A percentile compares a stretch with the other conserved stretches of the same genome.
These are phyloP conservation scores for Dorcoceras hygrometricum DNA, from an alignment of 257 asterid genomes.

Conservation along the genomic window DNA sequence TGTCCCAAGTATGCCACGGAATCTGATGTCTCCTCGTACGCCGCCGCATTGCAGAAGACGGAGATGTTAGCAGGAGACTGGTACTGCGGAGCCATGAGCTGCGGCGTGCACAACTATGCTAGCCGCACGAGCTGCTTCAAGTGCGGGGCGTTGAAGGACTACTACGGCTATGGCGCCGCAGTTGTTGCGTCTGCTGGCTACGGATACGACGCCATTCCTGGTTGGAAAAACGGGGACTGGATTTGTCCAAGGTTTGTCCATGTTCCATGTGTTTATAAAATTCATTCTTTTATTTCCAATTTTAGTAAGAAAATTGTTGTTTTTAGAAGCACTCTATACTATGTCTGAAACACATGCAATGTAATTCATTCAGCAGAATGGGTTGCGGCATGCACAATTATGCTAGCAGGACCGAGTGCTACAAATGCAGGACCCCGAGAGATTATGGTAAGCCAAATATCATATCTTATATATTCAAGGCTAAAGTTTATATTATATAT, in stretches of 20 bases:
- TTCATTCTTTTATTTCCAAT: not conserved
- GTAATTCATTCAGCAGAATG: slow-evolving; percentile 24
- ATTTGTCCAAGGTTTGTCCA: slow-evolving; percentile 57
- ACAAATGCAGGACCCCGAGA: slow-evolving; percentile 58
- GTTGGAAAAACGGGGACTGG: slow-evolving; percentile 95
- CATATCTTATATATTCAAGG: not conserved
- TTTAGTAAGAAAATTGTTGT: too few relatives aligned
- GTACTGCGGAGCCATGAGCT: slow-evolving; percentile 61
- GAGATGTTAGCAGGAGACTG: slow-evolving; percentile 78
- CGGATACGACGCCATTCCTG: slow-evolving; percentile 57
- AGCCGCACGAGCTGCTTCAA: slow-evolving; percentile 69
- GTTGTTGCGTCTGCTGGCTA: slow-evolving; percentile 43
- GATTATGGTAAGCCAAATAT: slow-evolving; percentile 53
- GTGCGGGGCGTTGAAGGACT: slow-evolving; percentile 55
- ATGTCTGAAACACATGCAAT: not conserved
- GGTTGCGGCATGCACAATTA: slow-evolving; percentile 75
- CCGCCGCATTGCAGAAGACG: slow-evolving; percentile 26
- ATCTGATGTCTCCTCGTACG: slow-evolving; percentile 49
- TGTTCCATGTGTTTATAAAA: too few relatives aligned
- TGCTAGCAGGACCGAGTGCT: slow-evolving; percentile 74
- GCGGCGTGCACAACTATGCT: slow-evolving; percentile 86
- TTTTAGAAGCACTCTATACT: too few relatives aligned
- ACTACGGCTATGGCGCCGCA: slow-evolving; percentile 45
- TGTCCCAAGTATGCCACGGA: slow-evolving; percentile 65
- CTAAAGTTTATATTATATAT: not conserved